Evolutionary conservation across 805 yeast genomes (phyloP), one percentile per base, ranked within the genome.

Genomic region (Kodamaea nitidulidarum): DNA sequence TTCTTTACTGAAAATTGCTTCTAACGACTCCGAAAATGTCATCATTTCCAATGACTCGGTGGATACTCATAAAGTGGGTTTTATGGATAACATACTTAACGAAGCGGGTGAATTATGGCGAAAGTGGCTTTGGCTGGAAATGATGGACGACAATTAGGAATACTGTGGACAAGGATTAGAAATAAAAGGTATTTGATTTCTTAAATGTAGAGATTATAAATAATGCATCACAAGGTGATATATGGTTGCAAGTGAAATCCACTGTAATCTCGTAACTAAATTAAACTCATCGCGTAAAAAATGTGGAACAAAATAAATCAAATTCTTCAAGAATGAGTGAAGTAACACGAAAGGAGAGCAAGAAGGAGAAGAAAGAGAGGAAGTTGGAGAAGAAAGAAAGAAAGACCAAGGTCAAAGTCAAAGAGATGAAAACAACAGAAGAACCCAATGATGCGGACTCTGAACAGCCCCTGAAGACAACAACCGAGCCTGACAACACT

Each of bases 51-150:
- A 60, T 40, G 64, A 61, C 42, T 50, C 65, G 10, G 59, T 65
- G 2, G 62, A 58, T 36, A 65, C 65, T 41, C 76, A 75, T 25
- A 67, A 66, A 40, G 63, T 70, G 29, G 75, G 73, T 46, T 87
- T 84, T 48, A 82, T 87, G 56, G 88, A 84, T 52, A 82, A 81
- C 47, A 71, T 87, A 20, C 71, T 86, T 31, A 64, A 67, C 40
- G 90, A 82, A 56, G 90, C 95, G 2, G 95, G 95, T 22, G 95
- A 87, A 52, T 67, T 84, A 31, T 87, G 95, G 95, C 70, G 96
- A 47, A 82, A 80, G 51, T 85, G 91, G 86, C 63, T 84, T 28
- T 85, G 69, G 69, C 48, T 57, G 46, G 73, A 67, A 43, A 58
- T 63, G 62, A 49, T 54, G 32, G 68, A 63, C 32, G 63, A 60